Evolutionary conservation across 495 filamentous ascomycete species (phyloP), one percentile per base, ranked within the genome.

Genomic region (Neurospora sublineolata): DNA sequence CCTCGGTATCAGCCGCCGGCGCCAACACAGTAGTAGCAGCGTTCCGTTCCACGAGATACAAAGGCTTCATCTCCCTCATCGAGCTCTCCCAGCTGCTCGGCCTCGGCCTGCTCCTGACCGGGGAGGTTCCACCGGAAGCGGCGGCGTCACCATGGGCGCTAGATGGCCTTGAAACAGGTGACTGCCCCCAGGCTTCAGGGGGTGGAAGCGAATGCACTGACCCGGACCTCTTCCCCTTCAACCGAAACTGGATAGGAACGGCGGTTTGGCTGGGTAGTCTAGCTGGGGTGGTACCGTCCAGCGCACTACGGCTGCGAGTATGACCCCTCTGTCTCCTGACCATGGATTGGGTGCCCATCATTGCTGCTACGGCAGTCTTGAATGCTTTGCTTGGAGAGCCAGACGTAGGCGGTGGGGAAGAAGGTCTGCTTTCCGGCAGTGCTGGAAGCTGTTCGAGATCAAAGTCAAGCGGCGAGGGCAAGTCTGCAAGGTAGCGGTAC

Each of bases 351-450:
- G 52, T 30, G 6, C 52, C 52, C 52, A 64, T 64, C 52, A 64
- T 64, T 18, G 52, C 52, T 33, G 52, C 27, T 16, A 64, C 52
- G 14, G 52, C 14, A 2, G 14, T 14, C 7, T 64, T 30, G 27
- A 64, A 64, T 16, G 52, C 23, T 7, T 14, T 64, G 14, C 52
- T 18, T 64, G 23, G 14, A 18, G 52, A 64, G 1, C 23, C 12
- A 18, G 52, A 64, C 2, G 27, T 64, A 36, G 52, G 52, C 9
- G 83, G 81, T 0, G 83, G 81, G 36, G 84, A 83, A 36, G 81
- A 80, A 14, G 84, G 84, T 14, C 84, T 83, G 72, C 85, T 87
- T 16, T 86, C 84, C 37, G 86, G 86, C 1, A 88, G 79, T 38
- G 78, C 73, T 1, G 86, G 86, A 11, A 86, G 77, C 30, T 76